Evolutionary conservation across 208 protist genomes (phyloP).

Genomic region (Acanthamoeba healyi): DNA sequence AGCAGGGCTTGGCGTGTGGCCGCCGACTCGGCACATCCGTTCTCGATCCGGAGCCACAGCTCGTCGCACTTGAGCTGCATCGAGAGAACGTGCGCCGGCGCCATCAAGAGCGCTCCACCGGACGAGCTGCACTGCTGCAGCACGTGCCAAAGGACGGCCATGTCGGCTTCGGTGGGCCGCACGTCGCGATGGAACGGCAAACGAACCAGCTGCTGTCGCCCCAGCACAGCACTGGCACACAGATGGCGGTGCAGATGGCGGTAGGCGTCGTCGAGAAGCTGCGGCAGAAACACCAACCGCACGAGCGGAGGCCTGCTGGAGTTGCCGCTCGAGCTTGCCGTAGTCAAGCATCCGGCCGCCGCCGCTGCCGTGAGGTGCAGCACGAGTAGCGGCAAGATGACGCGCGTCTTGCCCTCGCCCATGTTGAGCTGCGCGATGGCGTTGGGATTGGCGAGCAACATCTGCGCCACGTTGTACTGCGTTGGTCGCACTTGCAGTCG

Average conservation of each 20-base stretch:
- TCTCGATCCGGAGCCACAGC: not conserved
- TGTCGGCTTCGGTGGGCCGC: not conserved
- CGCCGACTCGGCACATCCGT: not conserved
- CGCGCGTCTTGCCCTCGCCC: constrained; percentile 81
- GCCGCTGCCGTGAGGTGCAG: constrained; percentile 15
- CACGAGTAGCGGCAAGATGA: constrained; percentile 81
- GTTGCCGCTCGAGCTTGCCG: too few species aligned
- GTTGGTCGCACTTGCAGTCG: not conserved
- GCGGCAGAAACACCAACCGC: constrained; percentile 77
- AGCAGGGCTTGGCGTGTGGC: not conserved
- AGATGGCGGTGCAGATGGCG: constrained; percentile 76
- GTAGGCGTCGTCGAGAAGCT: constrained; percentile 73
- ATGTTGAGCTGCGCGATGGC: constrained; percentile 70
- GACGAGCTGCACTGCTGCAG: not conserved
- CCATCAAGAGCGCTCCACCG: not conserved
- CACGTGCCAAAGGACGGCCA: not conserved
- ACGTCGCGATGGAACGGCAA: not conserved
- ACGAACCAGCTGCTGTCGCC: not conserved
- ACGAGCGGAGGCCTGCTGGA: not conserved
- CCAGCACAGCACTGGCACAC: constrained; percentile 43
- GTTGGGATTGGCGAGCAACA: not conserved
- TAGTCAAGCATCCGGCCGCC: not conserved
- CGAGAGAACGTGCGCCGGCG: not conserved
- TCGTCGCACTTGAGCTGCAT: constrained; percentile 34
- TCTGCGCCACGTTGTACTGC: constrained; percentile 7